A percentile compares a stretch with the other conserved stretches of the same genome.
phyloP scores from a whole-genome alignment of 1,284 basidiomycete species.

The Austropuccinia psidii region DNA sequence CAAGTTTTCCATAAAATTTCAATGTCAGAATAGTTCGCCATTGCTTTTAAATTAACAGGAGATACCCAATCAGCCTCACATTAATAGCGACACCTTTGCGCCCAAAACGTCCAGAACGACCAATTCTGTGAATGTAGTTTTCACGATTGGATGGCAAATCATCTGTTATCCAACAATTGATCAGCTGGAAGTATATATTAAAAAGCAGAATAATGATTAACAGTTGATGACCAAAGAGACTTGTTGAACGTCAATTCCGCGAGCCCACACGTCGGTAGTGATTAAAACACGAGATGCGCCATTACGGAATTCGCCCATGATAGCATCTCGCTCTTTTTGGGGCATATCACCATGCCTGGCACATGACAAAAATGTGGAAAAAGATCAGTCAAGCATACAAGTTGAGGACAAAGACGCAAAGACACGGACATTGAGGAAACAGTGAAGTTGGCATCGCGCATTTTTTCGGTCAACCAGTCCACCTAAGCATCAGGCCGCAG shows the following conservation, averaged over 20 bases:
- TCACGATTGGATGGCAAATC: constrained; percentile 69
- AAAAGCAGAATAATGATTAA: background rate
- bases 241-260: constrained; percentile 45
- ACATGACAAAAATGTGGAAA: background rate
- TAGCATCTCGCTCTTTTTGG: constrained; percentile 44
- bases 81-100: constrained; percentile 62
- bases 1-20: background rate
- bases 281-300: constrained; percentile 43
- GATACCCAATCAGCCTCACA: background rate
- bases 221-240: constrained; percentile 46
- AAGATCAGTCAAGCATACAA: too few relatives aligned
- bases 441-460: constrained; percentile 47
- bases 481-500: constrained; percentile 34
- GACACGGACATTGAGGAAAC: constrained; percentile 45
- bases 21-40: background rate
- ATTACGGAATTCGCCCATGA: constrained; percentile 44
- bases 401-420: background rate
- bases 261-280: constrained; percentile 44
- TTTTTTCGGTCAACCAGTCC: constrained; percentile 48
- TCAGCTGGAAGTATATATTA: background rate
- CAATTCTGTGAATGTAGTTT: constrained; percentile 97
- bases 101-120: constrained; percentile 88
- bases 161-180: constrained; percentile 30
- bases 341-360: constrained; percentile 45
- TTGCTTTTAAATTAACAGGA: background rate